Conservation (phyloP, 1,284 basidiomycete species). For the Rhodotorula sp. region DNA sequence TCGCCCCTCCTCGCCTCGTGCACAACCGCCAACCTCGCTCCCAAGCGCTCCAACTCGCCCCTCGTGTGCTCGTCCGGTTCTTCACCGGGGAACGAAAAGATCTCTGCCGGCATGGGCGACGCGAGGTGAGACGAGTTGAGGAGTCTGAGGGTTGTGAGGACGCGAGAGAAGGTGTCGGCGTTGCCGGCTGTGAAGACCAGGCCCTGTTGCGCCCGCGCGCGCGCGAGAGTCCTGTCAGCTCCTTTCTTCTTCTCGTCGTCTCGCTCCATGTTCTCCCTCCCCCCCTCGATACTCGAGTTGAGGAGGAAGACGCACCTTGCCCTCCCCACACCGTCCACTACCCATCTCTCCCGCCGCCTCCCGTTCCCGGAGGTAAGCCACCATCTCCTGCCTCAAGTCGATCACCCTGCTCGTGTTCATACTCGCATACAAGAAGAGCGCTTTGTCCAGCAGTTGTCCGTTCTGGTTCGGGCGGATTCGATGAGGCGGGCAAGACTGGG, state of each 20-base stretch:
- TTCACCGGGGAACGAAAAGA: conserved; percentile 53
- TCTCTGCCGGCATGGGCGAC: conserved; percentile 50
- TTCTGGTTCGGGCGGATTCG: conserved; percentile 34
- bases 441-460: conserved; percentile 19
- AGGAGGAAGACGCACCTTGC: conserved; percentile 12
- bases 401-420: conserved; percentile 14
- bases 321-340: conserved; percentile 12
- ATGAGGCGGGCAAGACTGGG: conserved; percentile 27
- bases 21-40: conserved; percentile 50
- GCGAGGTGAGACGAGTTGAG: conserved; percentile 47
- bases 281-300: no score
- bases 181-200: conserved; percentile 55
- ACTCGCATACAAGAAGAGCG: conserved; percentile 16
- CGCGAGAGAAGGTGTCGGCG: conserved; percentile 53
- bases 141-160: conserved; percentile 50
- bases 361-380: background rate
- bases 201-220: conserved; percentile 37
- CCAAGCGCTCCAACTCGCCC: conserved; percentile 47
- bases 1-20: conserved; percentile 29
- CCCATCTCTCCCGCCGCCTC: conserved; percentile 17
- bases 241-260: no score
- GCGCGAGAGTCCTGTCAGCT: background rate
- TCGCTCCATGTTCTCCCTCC: no score
- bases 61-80: conserved; percentile 47
- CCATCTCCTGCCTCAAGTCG: conserved; percentile 17